Base-by-base conservation (phyloP, 352 stramenopile genomes). In the Phytophthora europaea region DNA sequence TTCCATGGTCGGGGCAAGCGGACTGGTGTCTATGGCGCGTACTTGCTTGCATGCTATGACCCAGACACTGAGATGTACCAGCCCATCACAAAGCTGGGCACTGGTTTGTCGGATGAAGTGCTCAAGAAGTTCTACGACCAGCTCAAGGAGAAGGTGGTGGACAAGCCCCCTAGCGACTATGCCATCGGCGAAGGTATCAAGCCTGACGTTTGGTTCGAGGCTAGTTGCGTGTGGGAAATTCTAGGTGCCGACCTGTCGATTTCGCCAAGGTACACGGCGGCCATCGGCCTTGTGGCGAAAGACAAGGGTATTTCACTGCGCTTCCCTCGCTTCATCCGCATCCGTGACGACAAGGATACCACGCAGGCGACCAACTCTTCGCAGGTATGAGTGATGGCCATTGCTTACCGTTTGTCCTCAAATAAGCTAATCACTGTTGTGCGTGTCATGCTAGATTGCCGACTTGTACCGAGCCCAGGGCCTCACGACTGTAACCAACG, bases 41-140 rank as follows among this genome's bases (percentile, higher is more conserved):
- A 99, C 74, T 78, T 99, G 26, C 84, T 99, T 43, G 98, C 98
- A 34, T 99, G 97, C 72, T 99, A 99, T 78, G 98, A 99, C 70
- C 88, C 93, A 9, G 97, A 99, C 28, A 94, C 91, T 0, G 98
- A 99, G 70, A 97, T 99, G 89, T 99, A 98, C 73, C 98, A 99
- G 83, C 94, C 85, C 26, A 98, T 99, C 60, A 99, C 97, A 65
- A 99, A 99, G 81, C 76, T 99, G 67, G 98, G 98, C 40, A 99
- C 98, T 18, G 98, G 98, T 9, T 98, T 99, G 79, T 99, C 89
- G n/a, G 98, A 99, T 78, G 98, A 99, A 76, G 87, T 97, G 55
- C 88, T 99, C n/a, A 94, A 98, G 73, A 79, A 93, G 45, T 94
- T 98, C 61, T 84, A 87, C 60, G 82, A 88, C 18, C 88, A 98